Conservation (phyloP, 495 filamentous ascomycete genomes). For the Cudoniella acicularis region DNA sequence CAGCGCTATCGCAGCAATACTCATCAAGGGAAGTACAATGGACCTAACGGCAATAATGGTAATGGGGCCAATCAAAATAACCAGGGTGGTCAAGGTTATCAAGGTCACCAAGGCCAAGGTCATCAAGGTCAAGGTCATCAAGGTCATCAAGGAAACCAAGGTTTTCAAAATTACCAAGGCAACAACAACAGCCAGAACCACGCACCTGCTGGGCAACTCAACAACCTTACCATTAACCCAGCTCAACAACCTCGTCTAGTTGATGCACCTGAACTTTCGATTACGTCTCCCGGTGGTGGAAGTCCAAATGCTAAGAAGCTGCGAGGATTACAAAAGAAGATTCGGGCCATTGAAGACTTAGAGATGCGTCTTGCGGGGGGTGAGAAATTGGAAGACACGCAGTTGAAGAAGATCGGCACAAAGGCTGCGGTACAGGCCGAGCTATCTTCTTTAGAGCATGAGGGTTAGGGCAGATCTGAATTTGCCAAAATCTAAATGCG, state of each 20-base stretch:
- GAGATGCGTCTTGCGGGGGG: slow-evolving; percentile 92
- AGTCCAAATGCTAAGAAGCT: slow-evolving; percentile 73
- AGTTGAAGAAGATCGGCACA: slow-evolving; percentile 96
- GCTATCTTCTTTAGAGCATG: slow-evolving; percentile 56
- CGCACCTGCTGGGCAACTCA: slow-evolving; percentile 7
- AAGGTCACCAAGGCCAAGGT: slow-evolving; percentile 15
- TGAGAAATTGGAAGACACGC: slow-evolving; percentile 96
- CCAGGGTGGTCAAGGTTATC: slow-evolving; percentile 28
- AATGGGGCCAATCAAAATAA: slow-evolving; percentile 32
- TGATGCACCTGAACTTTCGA: slow-evolving; percentile 41
- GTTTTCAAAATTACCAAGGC: background rate
- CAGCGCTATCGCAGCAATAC: slow-evolving; percentile 37
- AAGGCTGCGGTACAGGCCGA: slow-evolving; percentile 80
- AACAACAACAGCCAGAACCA: slow-evolving; percentile 23
- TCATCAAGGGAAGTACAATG: slow-evolving; percentile 21
- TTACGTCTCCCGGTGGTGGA: slow-evolving; percentile 40
- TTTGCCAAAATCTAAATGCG: background rate
- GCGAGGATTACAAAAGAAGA: slow-evolving; percentile 88
- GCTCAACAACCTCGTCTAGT: slow-evolving; percentile 13
- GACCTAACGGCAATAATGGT: slow-evolving; percentile 27
- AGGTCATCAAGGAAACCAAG: background rate
- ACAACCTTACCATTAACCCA: slow-evolving; percentile 20
- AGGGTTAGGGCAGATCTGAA: background rate
- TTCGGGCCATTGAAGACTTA: slow-evolving; percentile 93
- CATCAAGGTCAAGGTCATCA: slow-evolving; percentile 17